These are phyloP conservation scores for Mychonastes homosphaera DNA, from an alignment of 139 green algal genomes.

Conservation along the genomic window DNA sequence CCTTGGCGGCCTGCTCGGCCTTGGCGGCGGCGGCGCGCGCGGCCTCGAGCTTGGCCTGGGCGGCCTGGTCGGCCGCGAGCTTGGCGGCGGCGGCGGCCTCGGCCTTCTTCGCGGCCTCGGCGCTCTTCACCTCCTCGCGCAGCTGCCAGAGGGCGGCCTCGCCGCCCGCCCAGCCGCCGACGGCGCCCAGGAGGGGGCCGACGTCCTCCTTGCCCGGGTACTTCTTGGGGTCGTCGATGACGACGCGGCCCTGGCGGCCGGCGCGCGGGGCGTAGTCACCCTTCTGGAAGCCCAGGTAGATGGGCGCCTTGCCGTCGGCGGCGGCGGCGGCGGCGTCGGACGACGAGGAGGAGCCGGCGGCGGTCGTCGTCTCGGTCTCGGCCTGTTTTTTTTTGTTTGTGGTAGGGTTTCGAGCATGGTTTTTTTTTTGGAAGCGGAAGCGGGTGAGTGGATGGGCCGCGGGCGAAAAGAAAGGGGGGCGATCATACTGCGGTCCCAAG, in stretches of 20 bases:
- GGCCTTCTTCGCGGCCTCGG: conserved; percentile 6
- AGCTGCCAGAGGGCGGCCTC: conserved; percentile 47
- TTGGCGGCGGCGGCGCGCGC: background rate
- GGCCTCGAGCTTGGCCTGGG: conserved; percentile 1
- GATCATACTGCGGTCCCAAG: too few relatives aligned
- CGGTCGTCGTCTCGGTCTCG: too few relatives aligned
- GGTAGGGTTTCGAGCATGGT: too few relatives aligned
- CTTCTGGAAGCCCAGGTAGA: conserved; percentile 50
- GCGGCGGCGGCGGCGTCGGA: too few relatives aligned
- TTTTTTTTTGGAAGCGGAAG: too few relatives aligned
- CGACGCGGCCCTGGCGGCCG: conserved; percentile 40
- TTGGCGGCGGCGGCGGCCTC: background rate
- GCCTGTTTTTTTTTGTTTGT: too few relatives aligned
- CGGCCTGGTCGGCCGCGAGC: background rate
- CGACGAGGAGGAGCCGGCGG: too few relatives aligned
- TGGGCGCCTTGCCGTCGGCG: too few relatives aligned
- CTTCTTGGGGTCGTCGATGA: conserved; percentile 55
- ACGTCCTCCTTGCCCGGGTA: conserved; percentile 47
- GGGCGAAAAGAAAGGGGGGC: too few relatives aligned
- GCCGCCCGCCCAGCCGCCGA: conserved; percentile 51
- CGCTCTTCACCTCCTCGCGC: conserved; percentile 21
- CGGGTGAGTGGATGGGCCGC: too few relatives aligned
- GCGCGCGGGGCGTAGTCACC: conserved; percentile 18
- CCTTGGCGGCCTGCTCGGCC: conserved; percentile 3
- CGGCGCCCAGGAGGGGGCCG: conserved; percentile 16